Evolutionary conservation across 768 basidiomycete species (phyloP).

Genomic region (Vararia minispora): DNA sequence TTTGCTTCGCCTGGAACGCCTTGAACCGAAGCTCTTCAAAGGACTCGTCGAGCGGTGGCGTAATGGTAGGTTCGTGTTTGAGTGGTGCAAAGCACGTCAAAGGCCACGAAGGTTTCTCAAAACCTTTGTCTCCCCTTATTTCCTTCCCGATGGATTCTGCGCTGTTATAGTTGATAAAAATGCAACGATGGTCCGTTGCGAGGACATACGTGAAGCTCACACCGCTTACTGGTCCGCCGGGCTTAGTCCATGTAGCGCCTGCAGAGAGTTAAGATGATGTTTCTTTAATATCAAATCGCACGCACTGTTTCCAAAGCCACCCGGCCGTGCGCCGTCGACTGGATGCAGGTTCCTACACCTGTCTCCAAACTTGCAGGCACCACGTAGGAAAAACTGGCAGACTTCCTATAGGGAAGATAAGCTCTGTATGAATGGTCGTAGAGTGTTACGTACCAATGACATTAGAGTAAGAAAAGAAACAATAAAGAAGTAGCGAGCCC

Average conservation of each 20-base stretch:
- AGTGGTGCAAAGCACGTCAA: slow-evolving; percentile 66
- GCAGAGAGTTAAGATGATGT: too few species aligned
- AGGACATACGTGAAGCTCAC: too few species aligned
- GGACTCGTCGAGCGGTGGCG: slow-evolving; percentile 56
- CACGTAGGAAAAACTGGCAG: slow-evolving; percentile 50
- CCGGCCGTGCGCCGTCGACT: slow-evolving; percentile 17
- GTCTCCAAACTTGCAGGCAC: slow-evolving; percentile 50
- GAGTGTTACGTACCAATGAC: too few species aligned
- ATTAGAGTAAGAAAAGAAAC: too few species aligned
- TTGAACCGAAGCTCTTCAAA: slow-evolving; percentile 67
- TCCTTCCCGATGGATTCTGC: slow-evolving; percentile 49
- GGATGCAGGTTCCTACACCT: slow-evolving; percentile 56
- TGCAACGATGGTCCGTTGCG: neutral
- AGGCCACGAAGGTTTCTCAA: slow-evolving; percentile 72
- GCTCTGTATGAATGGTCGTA: too few species aligned
- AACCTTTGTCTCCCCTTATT: slow-evolving; percentile 25
- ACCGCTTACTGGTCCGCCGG: too few species aligned
- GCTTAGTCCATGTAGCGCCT: too few species aligned
- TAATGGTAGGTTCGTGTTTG: slow-evolving; percentile 56
- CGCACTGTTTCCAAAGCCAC: slow-evolving; percentile 38
- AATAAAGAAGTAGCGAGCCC: too few species aligned
- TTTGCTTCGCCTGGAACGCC: slow-evolving; percentile 40
- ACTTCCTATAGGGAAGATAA: slow-evolving; percentile 29
- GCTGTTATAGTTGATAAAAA: slow-evolving; percentile 23
- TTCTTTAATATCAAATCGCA: too few species aligned